Percentiles rank a stretch among this genome's conserved stretches.
Evolutionary conservation across 331 rosid species (phyloP).

Genomic region (Quercus phellos): DNA sequence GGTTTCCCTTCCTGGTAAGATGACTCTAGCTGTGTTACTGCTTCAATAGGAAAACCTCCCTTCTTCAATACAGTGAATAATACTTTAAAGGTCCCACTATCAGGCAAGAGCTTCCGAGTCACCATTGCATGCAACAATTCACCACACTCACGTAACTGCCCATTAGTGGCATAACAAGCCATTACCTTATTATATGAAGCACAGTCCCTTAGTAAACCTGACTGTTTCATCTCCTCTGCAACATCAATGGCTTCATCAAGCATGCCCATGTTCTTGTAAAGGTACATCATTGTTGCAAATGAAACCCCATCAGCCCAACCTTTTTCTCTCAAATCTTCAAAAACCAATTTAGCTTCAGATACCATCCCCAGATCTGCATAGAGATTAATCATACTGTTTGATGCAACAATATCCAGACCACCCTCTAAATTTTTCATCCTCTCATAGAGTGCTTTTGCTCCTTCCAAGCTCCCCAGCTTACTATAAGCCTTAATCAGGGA

Average conservation of each 20-base stretch:
- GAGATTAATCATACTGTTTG: slow-evolving; percentile 69
- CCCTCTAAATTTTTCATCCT: slow-evolving; percentile 57
- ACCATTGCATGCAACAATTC: slow-evolving; percentile 75
- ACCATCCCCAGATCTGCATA: slow-evolving; percentile 78
- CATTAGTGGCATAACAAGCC: slow-evolving; percentile 54
- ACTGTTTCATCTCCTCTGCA: slow-evolving; percentile 79
- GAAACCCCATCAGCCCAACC: slow-evolving; percentile 57
- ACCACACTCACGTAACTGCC: slow-evolving; percentile 65
- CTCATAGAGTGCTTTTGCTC: slow-evolving; percentile 51
- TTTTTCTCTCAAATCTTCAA: slow-evolving; percentile 51
- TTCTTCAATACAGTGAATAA: slow-evolving; percentile 65
- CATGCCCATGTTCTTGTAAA: slow-evolving; percentile 65
- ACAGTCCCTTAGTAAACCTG: slow-evolving; percentile 66
- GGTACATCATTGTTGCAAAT: slow-evolving; percentile 68
- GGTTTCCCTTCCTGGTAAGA: slow-evolving; percentile 70
- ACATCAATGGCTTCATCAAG: slow-evolving; percentile 68
- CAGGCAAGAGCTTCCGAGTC: slow-evolving; percentile 62
- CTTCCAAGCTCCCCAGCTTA: slow-evolving; percentile 66
- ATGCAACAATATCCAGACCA: slow-evolving; percentile 63
- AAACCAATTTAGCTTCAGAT: slow-evolving; percentile 63
- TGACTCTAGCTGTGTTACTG: slow-evolving; percentile 63
- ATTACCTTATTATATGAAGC: slow-evolving; percentile 67
- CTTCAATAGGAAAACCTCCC: slow-evolving; percentile 67
- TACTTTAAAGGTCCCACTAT: slow-evolving; percentile 53
- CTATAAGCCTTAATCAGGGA: slow-evolving; percentile 69